Evolutionary conservation across 352 stramenopile species (phyloP), one percentile per base, ranked within the genome.

Genomic region (Halophytophthora batemanensis): DNA sequence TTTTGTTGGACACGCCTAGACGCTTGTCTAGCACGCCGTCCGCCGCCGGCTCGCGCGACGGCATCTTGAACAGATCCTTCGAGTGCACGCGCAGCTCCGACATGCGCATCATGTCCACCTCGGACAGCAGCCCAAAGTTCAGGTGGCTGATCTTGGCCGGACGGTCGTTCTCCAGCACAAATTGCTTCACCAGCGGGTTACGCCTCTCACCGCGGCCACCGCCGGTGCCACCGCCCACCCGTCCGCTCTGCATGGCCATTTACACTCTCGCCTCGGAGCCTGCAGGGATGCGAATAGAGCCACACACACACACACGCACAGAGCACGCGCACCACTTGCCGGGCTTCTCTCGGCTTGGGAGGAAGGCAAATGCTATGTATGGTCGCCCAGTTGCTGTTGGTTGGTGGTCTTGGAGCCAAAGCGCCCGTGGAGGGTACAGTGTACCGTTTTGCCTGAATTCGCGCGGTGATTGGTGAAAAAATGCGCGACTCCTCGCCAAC

Each of bases 1-100:
- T 87, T 68, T 99, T 99, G 73, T 99, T 98, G 28, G 86, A 98
- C 11, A 99, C 89, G 37, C 98, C 98, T 10, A 99, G 80, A 1
- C 96, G 84, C 53, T 96, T 93, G 73, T 99, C 98, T 48, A 99
- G 69, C 52, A 98, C 97, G 28, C 98, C 97, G 53, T 90, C 86
- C 1, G 61, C 46, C 31, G 96, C 95, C 1, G 98, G 96, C 14
- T 96, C 90, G 33, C 97, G 82, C 29, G 86, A 88, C 18, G 94
- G 95, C 82, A 98, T 98, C 50, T 91, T 92, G 77, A 99, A 99
- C 3, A 99, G 81, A 60, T 99, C 94, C 65, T 91, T 93, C 45
- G 74, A 91, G 49, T 87, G 73, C 44, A 98, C 89, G 62, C 96
- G 92, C 53, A 99, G 90, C 70, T 99, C 95, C 13, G 93, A 87